Percentiles rank a stretch among this genome's conserved stretches.
These are phyloP conservation scores for Adenanthera pavonina DNA, from an alignment of 306 rosid genomes.

Conservation along the genomic window DNA sequence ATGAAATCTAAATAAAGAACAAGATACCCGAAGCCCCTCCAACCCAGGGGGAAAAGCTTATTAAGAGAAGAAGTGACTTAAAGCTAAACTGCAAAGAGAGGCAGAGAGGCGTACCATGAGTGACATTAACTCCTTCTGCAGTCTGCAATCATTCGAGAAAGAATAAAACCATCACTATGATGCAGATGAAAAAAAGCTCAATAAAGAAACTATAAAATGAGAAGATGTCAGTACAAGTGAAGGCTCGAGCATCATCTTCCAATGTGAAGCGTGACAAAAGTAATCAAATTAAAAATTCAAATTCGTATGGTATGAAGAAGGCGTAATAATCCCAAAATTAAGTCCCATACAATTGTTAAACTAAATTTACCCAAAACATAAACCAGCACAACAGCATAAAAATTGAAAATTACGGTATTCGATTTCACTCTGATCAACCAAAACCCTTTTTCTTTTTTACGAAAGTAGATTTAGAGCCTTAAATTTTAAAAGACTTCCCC, in stretches of 20 bases:
- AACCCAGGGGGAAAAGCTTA: neutral
- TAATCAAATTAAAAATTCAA: slow-evolving; percentile 21
- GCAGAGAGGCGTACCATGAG: slow-evolving; percentile 71
- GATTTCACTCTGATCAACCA: neutral
- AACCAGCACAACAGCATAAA: neutral
- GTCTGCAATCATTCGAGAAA: slow-evolving; percentile 56
- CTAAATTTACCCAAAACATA: neutral
- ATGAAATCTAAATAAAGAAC: neutral
- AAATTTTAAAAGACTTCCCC: neutral
- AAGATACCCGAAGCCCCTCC: neutral
- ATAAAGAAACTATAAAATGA: slow-evolving; percentile 9
- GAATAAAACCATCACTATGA: slow-evolving; percentile 36
- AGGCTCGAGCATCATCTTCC: neutral
- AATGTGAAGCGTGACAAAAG: neutral
- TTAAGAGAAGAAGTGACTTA: neutral
- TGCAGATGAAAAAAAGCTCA: neutral
- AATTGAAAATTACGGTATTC: neutral
- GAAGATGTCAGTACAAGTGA: neutral
- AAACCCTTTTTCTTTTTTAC: neutral
- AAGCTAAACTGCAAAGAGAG: slow-evolving; percentile 3
- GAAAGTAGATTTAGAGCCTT: neutral
- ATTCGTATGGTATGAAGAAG: neutral
- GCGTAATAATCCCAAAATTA: neutral
- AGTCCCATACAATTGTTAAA: neutral
- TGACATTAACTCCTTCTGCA: slow-evolving; percentile 97